These are phyloP conservation scores for Aechmea fasciata DNA, from an alignment of 176 grass and related monocot genomes.

Conservation along the genomic window DNA sequence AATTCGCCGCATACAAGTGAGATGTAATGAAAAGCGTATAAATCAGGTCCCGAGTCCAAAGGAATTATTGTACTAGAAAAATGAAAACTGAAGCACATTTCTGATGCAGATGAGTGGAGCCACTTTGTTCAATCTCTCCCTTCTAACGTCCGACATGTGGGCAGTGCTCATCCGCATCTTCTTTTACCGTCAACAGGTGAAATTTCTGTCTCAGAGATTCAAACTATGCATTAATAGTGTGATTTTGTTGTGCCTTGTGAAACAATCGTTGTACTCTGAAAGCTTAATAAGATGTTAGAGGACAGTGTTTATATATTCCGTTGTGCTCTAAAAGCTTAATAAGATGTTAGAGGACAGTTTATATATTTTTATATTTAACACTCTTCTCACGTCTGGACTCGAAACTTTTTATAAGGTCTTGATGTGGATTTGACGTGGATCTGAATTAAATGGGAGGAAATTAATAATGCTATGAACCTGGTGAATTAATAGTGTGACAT, in stretches of 20 bases:
- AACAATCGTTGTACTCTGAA: no score
- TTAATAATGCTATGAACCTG: no score
- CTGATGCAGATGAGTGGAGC: conserved; percentile 41
- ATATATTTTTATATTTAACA: no score
- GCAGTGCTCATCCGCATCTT: conserved; percentile 31
- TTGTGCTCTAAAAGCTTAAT: no score
- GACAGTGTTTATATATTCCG: no score
- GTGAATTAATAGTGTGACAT: no score
- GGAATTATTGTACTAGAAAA: background rate
- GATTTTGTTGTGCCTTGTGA: background rate
- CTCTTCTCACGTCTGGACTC: no score
- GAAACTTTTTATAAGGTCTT: no score
- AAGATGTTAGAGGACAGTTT: no score
- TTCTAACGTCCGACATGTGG: conserved; percentile 43
- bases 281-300: no score
- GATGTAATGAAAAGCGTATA: background rate
- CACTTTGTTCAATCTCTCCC: conserved; percentile 39
- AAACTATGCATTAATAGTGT: background rate
- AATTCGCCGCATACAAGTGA: background rate
- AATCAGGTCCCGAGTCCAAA: background rate
- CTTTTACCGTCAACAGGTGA: conserved; percentile 39
- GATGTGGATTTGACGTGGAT: no score
- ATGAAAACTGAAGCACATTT: background rate
- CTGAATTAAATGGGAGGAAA: no score
- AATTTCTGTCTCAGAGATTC: background rate